phyloP scores from a whole-genome alignment of 768 basidiomycete species.

The Hypholoma fasciculare region DNA sequence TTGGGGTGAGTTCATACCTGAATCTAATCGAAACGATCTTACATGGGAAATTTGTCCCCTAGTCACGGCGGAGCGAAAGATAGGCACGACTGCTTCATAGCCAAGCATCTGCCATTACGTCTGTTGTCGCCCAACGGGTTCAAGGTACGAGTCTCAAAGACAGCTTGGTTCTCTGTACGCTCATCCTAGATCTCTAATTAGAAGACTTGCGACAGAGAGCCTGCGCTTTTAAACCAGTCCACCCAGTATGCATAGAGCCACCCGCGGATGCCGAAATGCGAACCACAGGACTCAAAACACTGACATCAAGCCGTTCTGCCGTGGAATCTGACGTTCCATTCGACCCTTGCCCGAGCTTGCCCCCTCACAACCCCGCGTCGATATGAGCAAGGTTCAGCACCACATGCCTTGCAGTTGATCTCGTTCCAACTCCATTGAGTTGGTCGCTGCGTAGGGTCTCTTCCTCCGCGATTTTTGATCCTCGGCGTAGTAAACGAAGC shows the following conservation, averaged over 20 bases:
- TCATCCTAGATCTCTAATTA: background rate
- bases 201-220: conserved; percentile 38
- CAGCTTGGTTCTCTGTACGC: background rate
- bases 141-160: background rate
- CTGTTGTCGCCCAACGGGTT: background rate
- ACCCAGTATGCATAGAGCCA: conserved; percentile 53
- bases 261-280: conserved; percentile 35
- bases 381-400: conserved; percentile 25
- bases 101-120: background rate
- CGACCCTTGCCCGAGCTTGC: conserved; percentile 40
- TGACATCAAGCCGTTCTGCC: conserved; percentile 29
- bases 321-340: conserved; percentile 37
- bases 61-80: conserved; percentile 16
- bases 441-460: conserved; percentile 22
- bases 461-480: conserved; percentile 33
- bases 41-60: background rate
- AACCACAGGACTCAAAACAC: conserved; percentile 23
- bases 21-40: background rate
- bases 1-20: conserved; percentile 67
- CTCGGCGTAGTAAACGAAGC: conserved; percentile 36
- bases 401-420: conserved; percentile 27
- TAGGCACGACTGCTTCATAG: conserved; percentile 8
- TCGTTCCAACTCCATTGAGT: conserved; percentile 30
- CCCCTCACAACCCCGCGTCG: conserved; percentile 43
- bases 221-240: conserved; percentile 49